These are phyloP conservation scores for Phytopythium helicoides DNA, from an alignment of 352 stramenopile genomes.

Conservation along the genomic window DNA sequence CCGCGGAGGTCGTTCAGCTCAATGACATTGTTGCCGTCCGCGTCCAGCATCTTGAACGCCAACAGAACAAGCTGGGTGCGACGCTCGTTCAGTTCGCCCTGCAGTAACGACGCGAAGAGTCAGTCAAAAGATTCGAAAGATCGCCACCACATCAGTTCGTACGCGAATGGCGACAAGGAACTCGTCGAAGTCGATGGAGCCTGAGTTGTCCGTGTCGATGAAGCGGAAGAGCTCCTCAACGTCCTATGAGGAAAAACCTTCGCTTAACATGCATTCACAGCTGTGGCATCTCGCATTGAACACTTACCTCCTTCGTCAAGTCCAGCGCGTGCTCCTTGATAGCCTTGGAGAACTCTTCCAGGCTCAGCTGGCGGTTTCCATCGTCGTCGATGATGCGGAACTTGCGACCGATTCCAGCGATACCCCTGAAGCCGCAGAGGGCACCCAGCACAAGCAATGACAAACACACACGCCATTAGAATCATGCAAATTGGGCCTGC, in stretches of 20 bases:
- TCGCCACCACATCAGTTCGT: not conserved
- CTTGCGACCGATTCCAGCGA: conserved; percentile 74
- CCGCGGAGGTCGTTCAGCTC: conserved; percentile 71
- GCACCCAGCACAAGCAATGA: not conserved
- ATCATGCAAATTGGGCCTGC: not conserved
- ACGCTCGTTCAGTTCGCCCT: conserved; percentile 69
- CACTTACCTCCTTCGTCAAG: conserved; percentile 35
- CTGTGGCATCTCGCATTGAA: not conserved
- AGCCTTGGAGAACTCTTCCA: conserved; percentile 77
- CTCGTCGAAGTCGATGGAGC: conserved; percentile 82
- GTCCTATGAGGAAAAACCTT: conserved; percentile 25
- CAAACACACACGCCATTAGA: conserved; percentile 4
- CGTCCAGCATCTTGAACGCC: conserved; percentile 78
- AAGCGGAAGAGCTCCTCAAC: conserved; percentile 76
- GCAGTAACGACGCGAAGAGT: not conserved
- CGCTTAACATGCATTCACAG: not conserved
- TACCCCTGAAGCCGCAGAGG: conserved; percentile 31
- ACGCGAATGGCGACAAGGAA: conserved; percentile 74
- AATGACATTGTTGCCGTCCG: conserved; percentile 67
- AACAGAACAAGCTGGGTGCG: conserved; percentile 72
- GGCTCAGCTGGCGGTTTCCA: conserved; percentile 70
- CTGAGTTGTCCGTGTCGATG: conserved; percentile 81
- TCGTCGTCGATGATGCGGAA: conserved; percentile 91
- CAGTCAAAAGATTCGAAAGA: not conserved
- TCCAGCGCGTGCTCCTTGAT: conserved; percentile 65